Percentiles rank a stretch among this genome's conserved stretches.
Evolutionary conservation across 805 yeast genomes (phyloP).

Genomic region (Barnettozyma sp.): DNA sequence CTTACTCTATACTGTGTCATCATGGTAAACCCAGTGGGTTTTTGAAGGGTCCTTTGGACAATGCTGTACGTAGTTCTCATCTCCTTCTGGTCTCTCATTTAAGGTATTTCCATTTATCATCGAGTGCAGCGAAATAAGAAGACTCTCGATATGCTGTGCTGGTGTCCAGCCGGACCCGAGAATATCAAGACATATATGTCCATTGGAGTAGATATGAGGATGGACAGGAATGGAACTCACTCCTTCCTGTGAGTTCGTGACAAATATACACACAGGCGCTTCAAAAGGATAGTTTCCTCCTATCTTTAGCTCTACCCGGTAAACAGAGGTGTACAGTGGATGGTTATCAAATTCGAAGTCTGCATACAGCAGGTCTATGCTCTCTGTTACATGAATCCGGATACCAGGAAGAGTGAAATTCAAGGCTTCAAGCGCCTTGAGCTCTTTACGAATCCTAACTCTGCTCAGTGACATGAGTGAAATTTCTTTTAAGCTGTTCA

Average conservation of each 20-base stretch:
- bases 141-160: constrained; percentile 32
- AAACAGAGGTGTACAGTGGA: constrained; percentile 31
- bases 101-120: constrained; percentile 47
- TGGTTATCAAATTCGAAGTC: constrained; percentile 32
- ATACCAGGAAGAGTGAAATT: constrained; percentile 20
- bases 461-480: background rate
- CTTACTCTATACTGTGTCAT: constrained; percentile 44
- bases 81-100: constrained; percentile 51
- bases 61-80: constrained; percentile 36
- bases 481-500: too few species aligned
- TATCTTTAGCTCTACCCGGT: constrained; percentile 37
- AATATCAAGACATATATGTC: constrained; percentile 65
- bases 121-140: constrained; percentile 56
- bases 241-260: constrained; percentile 17
- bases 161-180: constrained; percentile 38
- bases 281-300: constrained; percentile 47
- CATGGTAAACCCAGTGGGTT: constrained; percentile 49
- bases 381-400: constrained; percentile 26
- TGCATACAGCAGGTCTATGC: constrained; percentile 28
- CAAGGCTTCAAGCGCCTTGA: background rate
- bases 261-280: constrained; percentile 50
- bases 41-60: constrained; percentile 58
- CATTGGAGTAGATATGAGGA: constrained; percentile 70
- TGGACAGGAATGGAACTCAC: constrained; percentile 28
- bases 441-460: background rate